Conservation (phyloP, 2,329 filamentous ascomycete genomes). For the Atkinsonella hypoxylon region DNA sequence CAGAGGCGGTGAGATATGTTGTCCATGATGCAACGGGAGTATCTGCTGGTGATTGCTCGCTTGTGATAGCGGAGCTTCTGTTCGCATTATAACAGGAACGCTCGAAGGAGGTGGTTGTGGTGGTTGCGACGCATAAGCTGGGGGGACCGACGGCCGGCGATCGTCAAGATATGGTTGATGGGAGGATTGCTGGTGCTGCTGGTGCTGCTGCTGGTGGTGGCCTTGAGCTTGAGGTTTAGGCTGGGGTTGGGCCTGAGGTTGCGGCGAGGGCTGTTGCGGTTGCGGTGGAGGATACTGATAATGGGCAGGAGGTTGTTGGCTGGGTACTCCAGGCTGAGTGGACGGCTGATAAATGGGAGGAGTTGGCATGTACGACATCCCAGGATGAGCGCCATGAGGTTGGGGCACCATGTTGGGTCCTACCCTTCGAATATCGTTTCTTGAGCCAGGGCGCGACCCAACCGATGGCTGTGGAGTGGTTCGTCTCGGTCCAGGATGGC, state of each 20-base stretch:
- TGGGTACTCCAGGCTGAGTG: constrained; percentile 24
- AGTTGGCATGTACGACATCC: constrained; percentile 75
- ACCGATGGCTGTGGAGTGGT: constrained; percentile 70
- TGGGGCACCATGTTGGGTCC: constrained; percentile 63
- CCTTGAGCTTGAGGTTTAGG: not conserved
- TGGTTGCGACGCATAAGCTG: constrained; percentile 48
- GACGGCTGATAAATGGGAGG: constrained; percentile 60
- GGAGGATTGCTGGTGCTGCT: constrained; percentile 23
- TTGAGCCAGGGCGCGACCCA: constrained; percentile 56
- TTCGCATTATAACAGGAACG: constrained; percentile 31
- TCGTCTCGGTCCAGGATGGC: constrained; percentile 42
- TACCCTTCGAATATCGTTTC: constrained; percentile 65
- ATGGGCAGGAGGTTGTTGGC: constrained; percentile 27
- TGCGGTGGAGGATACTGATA: constrained; percentile 25
- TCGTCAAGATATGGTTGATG: constrained; percentile 65
- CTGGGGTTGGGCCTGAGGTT: not conserved
- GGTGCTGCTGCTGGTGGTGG: constrained; percentile 3
- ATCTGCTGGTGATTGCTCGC: constrained; percentile 38
- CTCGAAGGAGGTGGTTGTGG: constrained; percentile 37
- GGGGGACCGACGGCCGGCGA: constrained; percentile 61
- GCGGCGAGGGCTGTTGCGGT: constrained; percentile 11
- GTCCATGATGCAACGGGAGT: constrained; percentile 24
- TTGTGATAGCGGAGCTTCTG: constrained; percentile 49
- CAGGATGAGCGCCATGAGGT: constrained; percentile 45
- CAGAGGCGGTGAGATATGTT: constrained; percentile 41